Conservation (phyloP, 257 asterid genomes). For the Salvia splendens region DNA sequence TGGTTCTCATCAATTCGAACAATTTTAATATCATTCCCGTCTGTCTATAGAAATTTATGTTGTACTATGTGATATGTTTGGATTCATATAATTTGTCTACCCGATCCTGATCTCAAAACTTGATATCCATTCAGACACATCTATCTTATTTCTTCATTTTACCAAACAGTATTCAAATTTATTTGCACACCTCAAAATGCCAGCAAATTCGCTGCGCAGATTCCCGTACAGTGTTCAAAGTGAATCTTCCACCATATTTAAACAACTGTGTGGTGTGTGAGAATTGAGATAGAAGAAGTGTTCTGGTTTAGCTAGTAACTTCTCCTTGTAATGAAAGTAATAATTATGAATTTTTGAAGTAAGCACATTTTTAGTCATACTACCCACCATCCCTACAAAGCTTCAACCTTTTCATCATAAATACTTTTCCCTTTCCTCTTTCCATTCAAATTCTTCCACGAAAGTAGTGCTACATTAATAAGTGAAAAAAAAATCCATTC, state of each 20-base stretch:
- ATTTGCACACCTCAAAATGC: slow-evolving; percentile 33
- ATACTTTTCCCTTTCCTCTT: slow-evolving; percentile 26
- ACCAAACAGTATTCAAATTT: background rate
- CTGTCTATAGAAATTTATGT: too few species aligned
- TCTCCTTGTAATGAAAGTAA: slow-evolving; percentile 29
- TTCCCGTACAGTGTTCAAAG: slow-evolving; percentile 42
- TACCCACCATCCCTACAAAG: slow-evolving; percentile 40
- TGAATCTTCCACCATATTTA: slow-evolving; percentile 39
- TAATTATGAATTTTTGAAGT: slow-evolving; percentile 47
- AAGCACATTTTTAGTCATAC: slow-evolving; percentile 50
- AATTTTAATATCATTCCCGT: too few species aligned
- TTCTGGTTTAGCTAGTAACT: slow-evolving; percentile 11
- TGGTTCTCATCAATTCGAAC: too few species aligned
- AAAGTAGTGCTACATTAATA: slow-evolving; percentile 7
- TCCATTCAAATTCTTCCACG: slow-evolving; percentile 30
- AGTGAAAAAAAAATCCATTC: background rate
- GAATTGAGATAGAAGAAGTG: too few species aligned
- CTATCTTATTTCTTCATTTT: too few species aligned
- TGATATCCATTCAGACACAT: background rate
- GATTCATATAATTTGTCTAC: too few species aligned
- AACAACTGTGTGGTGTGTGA: slow-evolving; percentile 8
- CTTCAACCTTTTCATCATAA: slow-evolving; percentile 42
- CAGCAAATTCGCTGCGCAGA: slow-evolving; percentile 39
- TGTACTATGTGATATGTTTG: too few species aligned
- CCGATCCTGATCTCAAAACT: too few species aligned